Conservation (phyloP, 805 yeast species). For the Priceomyces carsonii region DNA sequence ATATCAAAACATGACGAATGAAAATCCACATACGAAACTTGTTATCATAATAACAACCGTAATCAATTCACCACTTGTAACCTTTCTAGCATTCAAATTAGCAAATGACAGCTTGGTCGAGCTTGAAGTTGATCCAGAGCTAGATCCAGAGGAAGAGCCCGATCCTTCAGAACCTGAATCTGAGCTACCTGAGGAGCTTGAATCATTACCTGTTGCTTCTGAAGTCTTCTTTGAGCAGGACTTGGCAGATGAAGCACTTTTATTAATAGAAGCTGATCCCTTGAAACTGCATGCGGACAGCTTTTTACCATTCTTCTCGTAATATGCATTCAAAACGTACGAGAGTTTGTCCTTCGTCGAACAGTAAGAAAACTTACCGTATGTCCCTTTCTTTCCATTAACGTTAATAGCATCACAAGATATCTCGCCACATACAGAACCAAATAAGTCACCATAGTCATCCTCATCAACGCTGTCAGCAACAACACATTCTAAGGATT, state of each 20-base stretch:
- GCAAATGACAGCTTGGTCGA: slow-evolving; percentile 21
- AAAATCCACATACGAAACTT: slow-evolving; percentile 45
- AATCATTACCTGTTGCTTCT: slow-evolving; percentile 15
- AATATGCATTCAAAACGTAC: slow-evolving; percentile 41
- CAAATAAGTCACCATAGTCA: slow-evolving; percentile 37
- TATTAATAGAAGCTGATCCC: slow-evolving; percentile 40
- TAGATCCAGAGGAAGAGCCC: slow-evolving; percentile 22
- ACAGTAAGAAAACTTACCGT: slow-evolving; percentile 46
- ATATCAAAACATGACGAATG: slow-evolving; percentile 25
- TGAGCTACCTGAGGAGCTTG: slow-evolving; percentile 11
- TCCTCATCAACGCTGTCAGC: slow-evolving; percentile 23
- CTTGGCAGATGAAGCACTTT: slow-evolving; percentile 16
- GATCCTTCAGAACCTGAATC: slow-evolving; percentile 18
- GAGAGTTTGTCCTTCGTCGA: slow-evolving; percentile 33
- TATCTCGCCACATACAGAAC: slow-evolving; percentile 30
- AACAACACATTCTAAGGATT: slow-evolving; percentile 38
- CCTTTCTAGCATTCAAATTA: slow-evolving; percentile 19
- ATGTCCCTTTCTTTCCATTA: slow-evolving; percentile 39
- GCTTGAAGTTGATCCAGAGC: slow-evolving; percentile 23
- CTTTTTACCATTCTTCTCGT: slow-evolving; percentile 25
- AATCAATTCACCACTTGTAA: slow-evolving; percentile 28
- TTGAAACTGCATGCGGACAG: slow-evolving; percentile 36
- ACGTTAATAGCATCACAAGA: slow-evolving; percentile 40
- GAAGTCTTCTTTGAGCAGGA: slow-evolving; percentile 30
- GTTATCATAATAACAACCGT: slow-evolving; percentile 32